Evolutionary conservation across 2,329 filamentous ascomycete genomes (phyloP).

Genomic region (Conoideocrella luteorostrata): DNA sequence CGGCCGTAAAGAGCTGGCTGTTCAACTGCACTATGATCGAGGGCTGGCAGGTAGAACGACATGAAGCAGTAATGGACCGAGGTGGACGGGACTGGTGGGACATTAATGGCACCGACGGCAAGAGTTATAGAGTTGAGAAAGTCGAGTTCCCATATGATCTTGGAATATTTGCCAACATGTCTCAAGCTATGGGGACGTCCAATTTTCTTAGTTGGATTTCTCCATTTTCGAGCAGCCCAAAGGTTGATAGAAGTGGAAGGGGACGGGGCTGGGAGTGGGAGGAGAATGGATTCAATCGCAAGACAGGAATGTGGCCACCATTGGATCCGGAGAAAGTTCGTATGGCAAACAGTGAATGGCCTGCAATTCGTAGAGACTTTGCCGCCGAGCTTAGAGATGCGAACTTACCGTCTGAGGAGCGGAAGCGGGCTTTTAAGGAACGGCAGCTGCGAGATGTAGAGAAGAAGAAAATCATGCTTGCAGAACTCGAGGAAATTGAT

Average conservation of each 20-base stretch:
- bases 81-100: constrained; percentile 41
- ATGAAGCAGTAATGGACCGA: constrained; percentile 49
- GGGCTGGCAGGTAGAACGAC: constrained; percentile 64
- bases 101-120: constrained; percentile 26
- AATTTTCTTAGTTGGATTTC: constrained; percentile 64
- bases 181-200: constrained; percentile 65
- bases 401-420: constrained; percentile 35
- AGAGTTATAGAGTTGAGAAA: constrained; percentile 45
- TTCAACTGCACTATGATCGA: constrained; percentile 78
- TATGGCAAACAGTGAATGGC: constrained; percentile 32
- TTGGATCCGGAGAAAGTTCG: constrained; percentile 55
- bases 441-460: constrained; percentile 43
- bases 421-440: constrained; percentile 41
- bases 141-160: constrained; percentile 81
- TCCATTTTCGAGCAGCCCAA: constrained; percentile 53
- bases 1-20: constrained; percentile 53
- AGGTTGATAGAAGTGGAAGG: constrained; percentile 28
- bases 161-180: constrained; percentile 66
- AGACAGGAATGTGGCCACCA: constrained; percentile 55
- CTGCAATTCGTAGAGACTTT: constrained; percentile 30
- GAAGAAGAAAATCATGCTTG: constrained; percentile 35
- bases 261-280: constrained; percentile 56
- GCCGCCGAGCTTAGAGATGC: constrained; percentile 26
- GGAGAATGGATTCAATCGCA: constrained; percentile 71
- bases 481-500: constrained; percentile 47